Conservation (phyloP, 345 rosid genomes). For the Aegle marmelos region DNA sequence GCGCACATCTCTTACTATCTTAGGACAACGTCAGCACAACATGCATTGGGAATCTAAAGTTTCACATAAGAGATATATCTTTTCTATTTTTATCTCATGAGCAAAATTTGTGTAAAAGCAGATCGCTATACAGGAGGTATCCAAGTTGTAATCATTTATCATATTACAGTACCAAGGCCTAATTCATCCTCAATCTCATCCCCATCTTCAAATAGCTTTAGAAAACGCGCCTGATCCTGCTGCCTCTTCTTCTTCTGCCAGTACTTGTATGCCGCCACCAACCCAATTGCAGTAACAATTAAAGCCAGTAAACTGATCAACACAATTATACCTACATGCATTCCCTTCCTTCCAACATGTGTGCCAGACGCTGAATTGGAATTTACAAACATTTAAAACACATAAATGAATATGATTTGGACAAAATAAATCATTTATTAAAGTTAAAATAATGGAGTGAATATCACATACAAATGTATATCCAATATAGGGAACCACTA, state of each 20-base stretch:
- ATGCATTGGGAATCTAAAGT: constrained; percentile 1
- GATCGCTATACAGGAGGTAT: constrained; percentile 32
- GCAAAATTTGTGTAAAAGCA: constrained; percentile 26
- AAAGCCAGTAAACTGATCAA: constrained; percentile 38
- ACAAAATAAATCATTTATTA: background rate
- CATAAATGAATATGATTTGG: background rate
- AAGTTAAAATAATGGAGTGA: background rate
- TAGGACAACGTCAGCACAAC: background rate
- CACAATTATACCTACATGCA: constrained; percentile 46
- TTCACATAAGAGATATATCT: background rate
- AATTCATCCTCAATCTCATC: constrained; percentile 86
- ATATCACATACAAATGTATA: background rate
- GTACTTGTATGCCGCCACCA: constrained; percentile 43
- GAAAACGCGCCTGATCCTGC: constrained; percentile 86
- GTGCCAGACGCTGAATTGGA: constrained; percentile 19
- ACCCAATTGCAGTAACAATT: constrained; percentile 31
- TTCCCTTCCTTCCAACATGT: constrained; percentile 22
- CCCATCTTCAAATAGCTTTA: constrained; percentile 86
- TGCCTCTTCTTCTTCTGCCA: constrained; percentile 77
- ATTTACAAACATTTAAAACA: constrained; percentile 29
- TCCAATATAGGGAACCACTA: background rate
- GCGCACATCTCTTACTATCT: background rate
- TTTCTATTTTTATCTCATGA: background rate
- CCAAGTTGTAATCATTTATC: constrained; percentile 12
- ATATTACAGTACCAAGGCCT: constrained; percentile 41